Base-by-base conservation (phyloP, 1,139 yeast genomes). In the Candida sanyaensis region DNA sequence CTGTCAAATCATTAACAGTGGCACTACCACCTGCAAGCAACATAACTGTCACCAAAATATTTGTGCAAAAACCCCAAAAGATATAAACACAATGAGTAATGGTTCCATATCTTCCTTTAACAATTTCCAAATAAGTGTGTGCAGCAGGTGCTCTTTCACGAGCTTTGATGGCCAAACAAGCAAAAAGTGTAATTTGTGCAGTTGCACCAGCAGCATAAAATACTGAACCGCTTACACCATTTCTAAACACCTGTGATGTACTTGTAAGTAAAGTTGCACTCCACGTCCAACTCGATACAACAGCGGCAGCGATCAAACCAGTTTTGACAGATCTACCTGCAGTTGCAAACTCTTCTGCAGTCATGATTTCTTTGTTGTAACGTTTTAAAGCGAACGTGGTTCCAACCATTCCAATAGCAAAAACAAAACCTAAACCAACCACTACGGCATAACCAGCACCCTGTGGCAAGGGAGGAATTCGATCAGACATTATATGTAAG, bases 271-370 rank as follows among this genome's bases (percentile, higher is more conserved):
- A 69, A 1, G 96, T 88, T 2, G 96, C 93, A 41, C 93, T 91
- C 96, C 96, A 90, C 4, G 96, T 90, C 97, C 97, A 91, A 9
- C 93, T 84, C 23, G 91, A 83, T 7, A 89, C 96, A 36, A 90
- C 96, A 6, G 96, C 96, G 6, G 95, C 83, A 9, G 93, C 84
- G 53, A 89, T 86, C 54, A 90, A 71, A 41, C 92, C 93, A 1
- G 91, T 83, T 55, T 86, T 86, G 39, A 90, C 95, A 4, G 88
- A 75, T 64, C 96, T 78, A 52, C 95, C 96, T 30, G 96, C 96
- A 9, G 96, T 88, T 10, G 91, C 81, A 59, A 90, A 89, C 61
- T 88, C 96, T 71, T 90, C 96, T 1, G 96, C 91, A 8, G 95
- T 88, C 68, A 88, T 86, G 47, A 86, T 77, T 65, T 90, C 96